A percentile compares a stretch with the other conserved stretches of the same genome.
Conservation (phyloP, 2,329 filamentous ascomycete genomes). For the Fonsecaea multimorphosa region DNA sequence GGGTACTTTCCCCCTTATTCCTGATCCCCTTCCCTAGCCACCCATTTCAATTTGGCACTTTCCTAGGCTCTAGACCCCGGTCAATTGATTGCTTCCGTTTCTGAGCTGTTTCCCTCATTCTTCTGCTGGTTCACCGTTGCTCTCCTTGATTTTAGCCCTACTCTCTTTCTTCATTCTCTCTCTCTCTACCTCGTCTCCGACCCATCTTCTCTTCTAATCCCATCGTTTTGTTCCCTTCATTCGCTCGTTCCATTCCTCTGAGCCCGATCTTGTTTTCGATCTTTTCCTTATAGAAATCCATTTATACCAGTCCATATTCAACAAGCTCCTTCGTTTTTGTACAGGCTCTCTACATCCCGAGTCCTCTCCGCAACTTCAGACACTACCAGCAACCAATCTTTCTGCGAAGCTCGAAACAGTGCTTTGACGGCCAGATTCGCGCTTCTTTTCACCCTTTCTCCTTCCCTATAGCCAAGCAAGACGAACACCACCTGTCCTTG, state of each 20-base stretch:
- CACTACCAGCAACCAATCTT: constrained; percentile 12
- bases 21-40: constrained; percentile 35
- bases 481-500: constrained; percentile 29
- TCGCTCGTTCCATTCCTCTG: constrained; percentile 33
- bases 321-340: constrained; percentile 32
- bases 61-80: constrained; percentile 13
- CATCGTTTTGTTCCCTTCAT: constrained; percentile 37
- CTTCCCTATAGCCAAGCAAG: not conserved
- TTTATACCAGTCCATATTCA: constrained; percentile 43
- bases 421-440: constrained; percentile 5
- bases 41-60: constrained; percentile 28
- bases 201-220: constrained; percentile 38
- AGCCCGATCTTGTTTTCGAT: constrained; percentile 35
- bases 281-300: constrained; percentile 37
- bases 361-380: constrained; percentile 7
- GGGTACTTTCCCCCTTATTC: constrained; percentile 38
- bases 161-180: constrained; percentile 25
- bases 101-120: constrained; percentile 31
- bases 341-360: constrained; percentile 13
- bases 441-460: not conserved
- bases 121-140: constrained; percentile 16
- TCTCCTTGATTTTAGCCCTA: constrained; percentile 28
- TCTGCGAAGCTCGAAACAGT: constrained; percentile 2
- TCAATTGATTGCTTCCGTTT: constrained; percentile 14
- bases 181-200: constrained; percentile 37